These are phyloP conservation scores for Eleusine coracana DNA, from an alignment of 176 grass and related monocot species.

Conservation along the genomic window DNA sequence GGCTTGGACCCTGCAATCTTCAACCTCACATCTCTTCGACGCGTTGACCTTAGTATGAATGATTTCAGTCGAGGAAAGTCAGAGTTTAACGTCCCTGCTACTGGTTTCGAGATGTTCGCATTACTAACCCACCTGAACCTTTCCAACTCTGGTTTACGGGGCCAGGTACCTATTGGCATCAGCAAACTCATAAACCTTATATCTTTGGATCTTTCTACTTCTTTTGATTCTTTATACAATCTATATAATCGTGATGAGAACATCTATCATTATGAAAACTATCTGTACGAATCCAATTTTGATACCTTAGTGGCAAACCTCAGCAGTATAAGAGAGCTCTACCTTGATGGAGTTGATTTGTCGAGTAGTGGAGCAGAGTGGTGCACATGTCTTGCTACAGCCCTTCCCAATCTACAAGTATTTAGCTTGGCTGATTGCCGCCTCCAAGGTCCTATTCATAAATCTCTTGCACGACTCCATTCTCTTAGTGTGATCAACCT, in stretches of 20 bases:
- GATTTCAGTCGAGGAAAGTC: background rate
- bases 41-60: constrained; percentile 26
- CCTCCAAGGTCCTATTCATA: background rate
- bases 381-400: constrained; percentile 1
- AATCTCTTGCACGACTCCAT: background rate
- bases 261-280: background rate
- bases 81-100: background rate
- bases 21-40: background rate
- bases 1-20: background rate
- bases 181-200: background rate
- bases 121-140: constrained; percentile 29
- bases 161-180: background rate
- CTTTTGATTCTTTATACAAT: background rate
- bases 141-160: background rate
- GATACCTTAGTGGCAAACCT: background rate
- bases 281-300: background rate
- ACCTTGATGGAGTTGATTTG: constrained; percentile 13
- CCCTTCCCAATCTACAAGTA: background rate
- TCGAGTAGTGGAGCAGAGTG: background rate
- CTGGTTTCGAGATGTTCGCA: background rate
- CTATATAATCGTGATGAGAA: too few relatives aligned
- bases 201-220: background rate
- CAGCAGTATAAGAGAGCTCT: background rate
- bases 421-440: background rate
- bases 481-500: background rate